phyloP scores from a whole-genome alignment of 225 moss, liverwort and hornwort genomes.

The Lunularia cruciata region DNA sequence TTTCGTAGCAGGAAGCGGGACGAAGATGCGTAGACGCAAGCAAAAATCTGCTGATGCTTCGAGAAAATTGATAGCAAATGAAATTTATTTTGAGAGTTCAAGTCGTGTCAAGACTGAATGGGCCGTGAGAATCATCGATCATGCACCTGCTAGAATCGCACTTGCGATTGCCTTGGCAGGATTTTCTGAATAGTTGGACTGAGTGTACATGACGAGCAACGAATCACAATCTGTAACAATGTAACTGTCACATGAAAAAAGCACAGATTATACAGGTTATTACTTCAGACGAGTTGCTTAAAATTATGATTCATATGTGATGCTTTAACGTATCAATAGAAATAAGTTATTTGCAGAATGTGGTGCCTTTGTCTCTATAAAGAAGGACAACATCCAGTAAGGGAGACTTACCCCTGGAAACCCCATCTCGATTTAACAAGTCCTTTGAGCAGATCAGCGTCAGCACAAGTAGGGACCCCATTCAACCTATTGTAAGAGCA shows the following conservation, averaged over 20 bases:
- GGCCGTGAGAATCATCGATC: too few species aligned
- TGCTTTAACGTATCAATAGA: too few species aligned
- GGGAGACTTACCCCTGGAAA: constrained; percentile 68
- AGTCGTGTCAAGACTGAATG: too few species aligned
- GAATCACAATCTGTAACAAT: constrained; percentile 90
- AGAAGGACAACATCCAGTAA: background rate
- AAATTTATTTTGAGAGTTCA: too few species aligned
- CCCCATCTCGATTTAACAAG: constrained; percentile 68
- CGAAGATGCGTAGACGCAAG: too few species aligned
- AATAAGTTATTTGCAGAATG: too few species aligned
- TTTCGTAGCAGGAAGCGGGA: too few species aligned
- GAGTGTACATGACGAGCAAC: constrained; percentile 58
- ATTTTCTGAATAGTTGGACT: constrained; percentile 49
- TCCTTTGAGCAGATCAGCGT: constrained; percentile 62
- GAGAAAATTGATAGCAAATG: too few species aligned
- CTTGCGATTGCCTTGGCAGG: constrained; percentile 66
- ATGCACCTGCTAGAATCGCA: constrained; percentile 73
- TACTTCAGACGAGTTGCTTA: too few species aligned
- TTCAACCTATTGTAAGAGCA: constrained; percentile 89
- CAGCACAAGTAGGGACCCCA: constrained; percentile 67
- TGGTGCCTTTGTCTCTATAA: background rate
- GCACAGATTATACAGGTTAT: too few species aligned
- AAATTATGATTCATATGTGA: too few species aligned
- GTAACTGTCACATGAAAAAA: constrained; percentile 56
- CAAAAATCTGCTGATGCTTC: too few species aligned